Evolutionary conservation across 768 basidiomycete species (phyloP).

Genomic region (Calocybe cyanea): DNA sequence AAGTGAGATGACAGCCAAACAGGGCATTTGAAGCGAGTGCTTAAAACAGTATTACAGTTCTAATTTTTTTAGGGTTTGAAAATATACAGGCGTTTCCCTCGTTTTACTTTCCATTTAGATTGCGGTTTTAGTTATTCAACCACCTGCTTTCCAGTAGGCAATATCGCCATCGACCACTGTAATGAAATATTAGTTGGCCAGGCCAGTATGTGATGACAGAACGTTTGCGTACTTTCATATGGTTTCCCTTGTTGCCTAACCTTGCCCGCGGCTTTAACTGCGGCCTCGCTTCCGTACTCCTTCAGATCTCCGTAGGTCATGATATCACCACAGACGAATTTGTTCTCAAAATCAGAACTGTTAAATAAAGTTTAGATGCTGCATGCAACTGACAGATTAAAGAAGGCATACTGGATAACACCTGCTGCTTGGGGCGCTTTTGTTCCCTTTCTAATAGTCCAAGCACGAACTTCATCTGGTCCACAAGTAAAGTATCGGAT

Average conservation of each 20-base stretch:
- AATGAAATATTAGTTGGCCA: conserved; percentile 1
- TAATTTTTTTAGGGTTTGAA: too few relatives aligned
- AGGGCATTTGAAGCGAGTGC: too few relatives aligned
- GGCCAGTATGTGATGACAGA: conserved; percentile 6
- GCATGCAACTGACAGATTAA: not conserved
- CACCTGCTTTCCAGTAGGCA: conserved; percentile 88
- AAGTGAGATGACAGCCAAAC: too few relatives aligned
- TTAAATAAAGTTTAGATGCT: not conserved
- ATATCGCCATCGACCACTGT: conserved; percentile 87
- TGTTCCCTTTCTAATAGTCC: conserved; percentile 92
- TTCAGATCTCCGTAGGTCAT: conserved; percentile 89
- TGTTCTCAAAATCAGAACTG: conserved; percentile 96
- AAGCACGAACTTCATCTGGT: conserved; percentile 94
- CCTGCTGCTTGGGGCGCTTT: conserved; percentile 98
- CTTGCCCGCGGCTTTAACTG: conserved; percentile 95
- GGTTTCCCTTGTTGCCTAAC: conserved; percentile 95
- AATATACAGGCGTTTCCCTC: too few relatives aligned
- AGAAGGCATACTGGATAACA: conserved; percentile 83
- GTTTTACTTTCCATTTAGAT: not conserved
- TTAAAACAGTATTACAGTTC: too few relatives aligned
- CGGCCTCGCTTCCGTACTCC: conserved; percentile 84
- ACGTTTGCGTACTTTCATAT: conserved; percentile 73
- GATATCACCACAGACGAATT: conserved; percentile 97
- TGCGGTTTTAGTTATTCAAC: conserved; percentile 18
- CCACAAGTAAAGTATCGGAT: conserved; percentile 98